A percentile compares a stretch with the other conserved stretches of the same genome.
Conservation (phyloP, 1,284 basidiomycete species). For the Meira miltonrushii region DNA sequence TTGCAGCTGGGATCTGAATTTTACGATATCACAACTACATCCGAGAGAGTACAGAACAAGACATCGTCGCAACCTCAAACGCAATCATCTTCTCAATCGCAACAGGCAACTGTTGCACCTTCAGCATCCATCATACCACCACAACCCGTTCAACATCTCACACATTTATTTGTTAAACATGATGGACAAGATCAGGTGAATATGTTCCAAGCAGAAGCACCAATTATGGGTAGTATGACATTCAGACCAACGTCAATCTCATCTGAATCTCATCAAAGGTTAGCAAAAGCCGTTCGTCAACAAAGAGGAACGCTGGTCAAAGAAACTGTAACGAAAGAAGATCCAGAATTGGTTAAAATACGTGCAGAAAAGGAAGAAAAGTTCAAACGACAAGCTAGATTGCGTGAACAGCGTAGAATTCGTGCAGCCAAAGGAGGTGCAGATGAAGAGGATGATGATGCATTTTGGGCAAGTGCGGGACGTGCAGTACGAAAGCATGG, state of each 20-base stretch:
- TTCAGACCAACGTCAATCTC: constrained; percentile 9
- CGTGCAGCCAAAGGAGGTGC: neutral
- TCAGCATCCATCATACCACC: neutral
- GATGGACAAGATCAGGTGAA: constrained; percentile 6
- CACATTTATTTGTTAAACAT: constrained; percentile 9
- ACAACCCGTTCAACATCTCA: constrained; percentile 7
- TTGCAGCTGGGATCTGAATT: constrained; percentile 79
- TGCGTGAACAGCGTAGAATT: neutral
- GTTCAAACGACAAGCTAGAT: neutral
- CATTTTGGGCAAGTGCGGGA: constrained; percentile 7
- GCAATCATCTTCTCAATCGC: neutral
- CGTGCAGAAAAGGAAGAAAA: constrained; percentile 7
- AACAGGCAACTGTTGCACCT: neutral
- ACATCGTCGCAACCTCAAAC: neutral
- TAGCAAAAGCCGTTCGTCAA: constrained; percentile 11
- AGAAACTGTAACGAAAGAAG: constrained; percentile 3
- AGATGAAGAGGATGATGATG: constrained; percentile 10
- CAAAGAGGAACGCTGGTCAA: constrained; percentile 9
- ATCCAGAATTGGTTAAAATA: constrained; percentile 9
- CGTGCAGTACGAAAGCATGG: constrained; percentile 1
- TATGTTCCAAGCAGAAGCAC: constrained; percentile 10
- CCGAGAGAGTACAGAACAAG: constrained; percentile 14
- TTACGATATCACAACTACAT: constrained; percentile 65
- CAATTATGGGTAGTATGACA: constrained; percentile 2
- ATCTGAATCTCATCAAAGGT: constrained; percentile 10